Evolutionary conservation across 2,329 filamentous ascomycete species (phyloP).

Genomic region (Ceratocystiopsis sp.): DNA sequence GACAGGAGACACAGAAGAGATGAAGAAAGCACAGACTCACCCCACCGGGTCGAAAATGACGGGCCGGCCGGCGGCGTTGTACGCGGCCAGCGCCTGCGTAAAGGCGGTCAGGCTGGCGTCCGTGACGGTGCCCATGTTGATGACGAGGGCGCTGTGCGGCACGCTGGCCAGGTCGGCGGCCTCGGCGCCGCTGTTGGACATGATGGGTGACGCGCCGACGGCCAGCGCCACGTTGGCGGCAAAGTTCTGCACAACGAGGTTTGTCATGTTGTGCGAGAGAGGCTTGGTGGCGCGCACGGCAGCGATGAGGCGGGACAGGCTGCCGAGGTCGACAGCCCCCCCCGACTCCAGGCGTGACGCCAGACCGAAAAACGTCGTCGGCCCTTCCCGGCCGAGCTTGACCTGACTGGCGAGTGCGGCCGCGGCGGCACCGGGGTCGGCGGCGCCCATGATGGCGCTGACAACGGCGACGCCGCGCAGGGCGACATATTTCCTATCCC

Average conservation of each 20-base stretch:
- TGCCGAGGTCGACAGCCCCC: slow-evolving; percentile 2
- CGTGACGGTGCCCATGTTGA: slow-evolving; percentile 91
- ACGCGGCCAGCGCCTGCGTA: slow-evolving; percentile 55
- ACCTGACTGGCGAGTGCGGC: slow-evolving; percentile 37
- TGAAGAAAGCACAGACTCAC: slow-evolving; percentile 20
- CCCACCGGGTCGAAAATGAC: slow-evolving; percentile 83
- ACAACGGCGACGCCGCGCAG: slow-evolving; percentile 78
- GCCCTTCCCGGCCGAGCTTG: too few species aligned
- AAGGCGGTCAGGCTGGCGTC: slow-evolving; percentile 58
- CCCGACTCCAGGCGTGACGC: too few species aligned
- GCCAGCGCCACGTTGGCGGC: slow-evolving; percentile 79
- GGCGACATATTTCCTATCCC: slow-evolving; percentile 11
- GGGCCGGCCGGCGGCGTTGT: slow-evolving; percentile 60
- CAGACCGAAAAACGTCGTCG: too few species aligned
- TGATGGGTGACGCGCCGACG: slow-evolving; percentile 79
- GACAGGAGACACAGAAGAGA: background rate
- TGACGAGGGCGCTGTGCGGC: slow-evolving; percentile 54
- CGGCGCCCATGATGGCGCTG: slow-evolving; percentile 66
- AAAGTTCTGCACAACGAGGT: slow-evolving; percentile 88
- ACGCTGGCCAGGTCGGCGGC: slow-evolving; percentile 63
- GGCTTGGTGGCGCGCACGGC: slow-evolving; percentile 47
- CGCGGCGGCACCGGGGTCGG: slow-evolving; percentile 48
- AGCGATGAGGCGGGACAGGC: slow-evolving; percentile 30
- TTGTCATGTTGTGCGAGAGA: slow-evolving; percentile 93
- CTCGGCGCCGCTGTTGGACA: slow-evolving; percentile 77